phyloP scores from a whole-genome alignment of 169 alveolate genomes.

The Plasmodium vivax region DNA sequence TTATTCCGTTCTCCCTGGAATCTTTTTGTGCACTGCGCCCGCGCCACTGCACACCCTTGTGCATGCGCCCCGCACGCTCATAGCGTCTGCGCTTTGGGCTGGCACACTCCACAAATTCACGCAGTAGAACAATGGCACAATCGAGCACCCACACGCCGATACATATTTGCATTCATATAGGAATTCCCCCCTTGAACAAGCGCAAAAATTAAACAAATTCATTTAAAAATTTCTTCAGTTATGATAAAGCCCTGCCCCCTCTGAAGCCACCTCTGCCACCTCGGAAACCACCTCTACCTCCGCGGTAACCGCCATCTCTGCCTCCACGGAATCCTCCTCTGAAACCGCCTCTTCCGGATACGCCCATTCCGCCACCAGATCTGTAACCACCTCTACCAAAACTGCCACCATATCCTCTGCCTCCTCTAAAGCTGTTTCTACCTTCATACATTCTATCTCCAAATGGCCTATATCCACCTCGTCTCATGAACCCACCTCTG shows the following conservation, averaged over 20 bases:
- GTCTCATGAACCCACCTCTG: slow-evolving; percentile 71
- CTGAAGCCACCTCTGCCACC: slow-evolving; percentile 75
- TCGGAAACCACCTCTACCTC: slow-evolving; percentile 75
- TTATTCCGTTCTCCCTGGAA: not conserved
- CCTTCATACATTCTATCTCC: slow-evolving; percentile 72
- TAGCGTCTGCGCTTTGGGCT: not conserved
- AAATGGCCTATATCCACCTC: slow-evolving; percentile 75
- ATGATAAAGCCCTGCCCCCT: slow-evolving; percentile 55
- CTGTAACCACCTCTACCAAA: slow-evolving; percentile 75
- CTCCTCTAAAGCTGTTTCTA: slow-evolving; percentile 71
- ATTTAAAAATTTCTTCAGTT: slow-evolving; percentile 2
- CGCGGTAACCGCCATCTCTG: slow-evolving; percentile 70
- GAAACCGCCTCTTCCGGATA: slow-evolving; percentile 77
- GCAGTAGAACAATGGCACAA: not conserved
- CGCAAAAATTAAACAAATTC: slow-evolving; percentile 4
- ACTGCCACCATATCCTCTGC: slow-evolving; percentile 76
- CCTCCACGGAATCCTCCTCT: slow-evolving; percentile 78
- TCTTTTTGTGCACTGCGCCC: not conserved
- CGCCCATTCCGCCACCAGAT: slow-evolving; percentile 59
- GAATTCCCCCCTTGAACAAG: not conserved
- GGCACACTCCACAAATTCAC: not conserved
- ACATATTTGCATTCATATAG: slow-evolving; percentile 7
- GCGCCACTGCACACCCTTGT: not conserved
- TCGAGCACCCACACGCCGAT: not conserved
- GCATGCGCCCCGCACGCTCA: not conserved